Base-by-base conservation (phyloP, 106 monocot genomes). In the Platanthera zijinensis region DNA sequence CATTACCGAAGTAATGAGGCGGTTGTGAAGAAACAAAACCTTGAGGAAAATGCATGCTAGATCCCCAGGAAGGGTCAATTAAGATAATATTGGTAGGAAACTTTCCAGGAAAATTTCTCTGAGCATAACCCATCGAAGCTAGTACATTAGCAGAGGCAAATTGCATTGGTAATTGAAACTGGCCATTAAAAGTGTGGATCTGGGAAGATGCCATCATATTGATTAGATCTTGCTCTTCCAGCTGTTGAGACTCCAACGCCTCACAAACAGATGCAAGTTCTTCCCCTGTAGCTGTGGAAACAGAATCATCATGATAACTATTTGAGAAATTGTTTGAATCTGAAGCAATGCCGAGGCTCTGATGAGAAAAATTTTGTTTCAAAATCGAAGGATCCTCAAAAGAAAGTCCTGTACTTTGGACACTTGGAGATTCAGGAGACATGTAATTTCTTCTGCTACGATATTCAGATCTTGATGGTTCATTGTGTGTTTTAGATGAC, bases 151-250 rank as follows among this genome's bases (percentile, higher is more conserved):
- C 76, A 76, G 85, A 80, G 71, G 81, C 59, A 10, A 88, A 72
- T 83, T 88, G 76, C 50, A 84, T 84, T 13, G 95, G 88, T n/a
- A 83, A 75, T 47, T 87, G 88, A 80, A 84, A 30, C 52, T 79
- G 85, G 28, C 85, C 88, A 78, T 84, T 84, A 50, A 86, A 82
- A 76, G 46, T 79, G 63, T 90, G 82, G 8, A 85, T 39, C 19
- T 80, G 82, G 13, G 86, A 78, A 54, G 89, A 85, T 77, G 83
- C 78, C 90, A 84, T 90, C 78, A 87, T 71, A 76, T 96, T 96
- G 32, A 90, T 76, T 48, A 87, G 76, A 85, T 92, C 92, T 63
- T 96, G 92, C 61, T 88, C 85, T 75, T 92, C 85, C 73, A 85
- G 90, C 15, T 85, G 85, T 22, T 85, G 83, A 57, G 84, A 47